Conservation (phyloP, 768 basidiomycete species). For the Daedalea quercina region DNA sequence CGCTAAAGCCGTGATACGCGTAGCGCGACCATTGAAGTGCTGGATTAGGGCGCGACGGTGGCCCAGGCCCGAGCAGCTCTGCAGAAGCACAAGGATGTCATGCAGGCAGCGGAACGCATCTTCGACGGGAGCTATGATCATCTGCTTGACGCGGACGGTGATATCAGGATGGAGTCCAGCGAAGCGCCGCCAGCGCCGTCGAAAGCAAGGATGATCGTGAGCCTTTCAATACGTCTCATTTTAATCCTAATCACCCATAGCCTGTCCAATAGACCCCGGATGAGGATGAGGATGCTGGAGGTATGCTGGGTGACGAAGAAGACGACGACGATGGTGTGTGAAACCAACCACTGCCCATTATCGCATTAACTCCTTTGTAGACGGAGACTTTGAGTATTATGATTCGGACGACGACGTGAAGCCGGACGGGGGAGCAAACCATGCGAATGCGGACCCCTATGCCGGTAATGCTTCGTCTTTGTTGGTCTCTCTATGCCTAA, state of each 20-base stretch:
- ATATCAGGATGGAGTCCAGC: slow-evolving; percentile 15
- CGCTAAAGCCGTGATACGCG: not conserved
- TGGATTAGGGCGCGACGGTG: slow-evolving; percentile 66
- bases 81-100: slow-evolving; percentile 78
- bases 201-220: slow-evolving; percentile 21
- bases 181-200: slow-evolving; percentile 7
- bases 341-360: not conserved
- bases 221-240: slow-evolving; percentile 5
- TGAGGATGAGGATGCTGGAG: slow-evolving; percentile 40
- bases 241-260: not conserved
- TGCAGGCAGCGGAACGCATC: slow-evolving; percentile 83
- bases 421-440: slow-evolving; percentile 31
- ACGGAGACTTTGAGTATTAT: slow-evolving; percentile 67
- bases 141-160: slow-evolving; percentile 48
- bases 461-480: slow-evolving; percentile 45
- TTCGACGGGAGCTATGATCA: slow-evolving; percentile 82
- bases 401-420: slow-evolving; percentile 69
- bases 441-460: slow-evolving; percentile 78
- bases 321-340: slow-evolving; percentile 45
- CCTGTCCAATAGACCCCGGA: slow-evolving; percentile 48
- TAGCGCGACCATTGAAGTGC: not conserved
- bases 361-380: slow-evolving; percentile 16
- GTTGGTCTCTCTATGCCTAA: slow-evolving; percentile 5
- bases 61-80: slow-evolving; percentile 83
- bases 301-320: slow-evolving; percentile 38